Conservation (phyloP, 2,329 filamentous ascomycete genomes). For the Fusarium sublunatum region DNA sequence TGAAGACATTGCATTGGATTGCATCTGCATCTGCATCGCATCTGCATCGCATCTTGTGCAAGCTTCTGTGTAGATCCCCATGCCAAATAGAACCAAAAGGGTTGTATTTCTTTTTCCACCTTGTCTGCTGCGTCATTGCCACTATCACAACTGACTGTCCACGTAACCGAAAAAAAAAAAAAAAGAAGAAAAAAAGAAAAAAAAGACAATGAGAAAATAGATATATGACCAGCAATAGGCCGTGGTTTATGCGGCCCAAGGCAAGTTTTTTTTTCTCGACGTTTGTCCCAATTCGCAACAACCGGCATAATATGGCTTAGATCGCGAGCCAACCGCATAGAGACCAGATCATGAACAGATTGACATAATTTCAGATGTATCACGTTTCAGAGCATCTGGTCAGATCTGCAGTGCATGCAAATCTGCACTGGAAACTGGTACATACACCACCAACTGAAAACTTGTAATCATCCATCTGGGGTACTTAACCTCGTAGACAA, state of each 20-base stretch:
- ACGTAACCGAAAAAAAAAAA: not conserved
- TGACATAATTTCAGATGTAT: constrained; percentile 1
- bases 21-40: not conserved
- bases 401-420: constrained; percentile 11
- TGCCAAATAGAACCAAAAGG: constrained; percentile 3
- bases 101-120: constrained; percentile 5
- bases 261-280: not conserved
- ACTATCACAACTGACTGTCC: not conserved
- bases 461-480: not conserved
- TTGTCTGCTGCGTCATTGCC: constrained; percentile 14
- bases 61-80: constrained; percentile 1
- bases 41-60: not conserved
- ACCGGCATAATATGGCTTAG: not conserved
- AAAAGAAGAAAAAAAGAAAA: not conserved
- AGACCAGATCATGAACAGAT: not conserved
- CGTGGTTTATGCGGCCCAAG: constrained; percentile 3
- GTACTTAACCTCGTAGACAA: not conserved
- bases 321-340: constrained; percentile 1
- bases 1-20: not conserved
- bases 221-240: not conserved
- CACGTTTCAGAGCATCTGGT: not conserved
- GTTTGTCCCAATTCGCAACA: not conserved
- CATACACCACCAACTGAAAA: not conserved
- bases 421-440: not conserved
- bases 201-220: not conserved